phyloP scores from a whole-genome alignment of 805 yeast species.

The Saccharomycopsis sp. region DNA sequence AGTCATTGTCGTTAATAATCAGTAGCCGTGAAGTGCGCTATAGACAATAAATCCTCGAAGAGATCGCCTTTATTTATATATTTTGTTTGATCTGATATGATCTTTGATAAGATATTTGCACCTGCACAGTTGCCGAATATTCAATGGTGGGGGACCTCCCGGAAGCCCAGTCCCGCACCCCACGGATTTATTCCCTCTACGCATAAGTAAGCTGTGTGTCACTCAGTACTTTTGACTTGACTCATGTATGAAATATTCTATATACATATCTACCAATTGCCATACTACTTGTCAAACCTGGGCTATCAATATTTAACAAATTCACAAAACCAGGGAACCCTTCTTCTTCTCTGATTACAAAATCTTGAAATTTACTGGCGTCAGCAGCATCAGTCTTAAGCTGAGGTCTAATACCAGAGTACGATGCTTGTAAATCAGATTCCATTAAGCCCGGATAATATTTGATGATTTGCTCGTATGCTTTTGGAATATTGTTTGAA shows the following conservation, averaged over 20 bases:
- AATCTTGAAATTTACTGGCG: constrained; percentile 53
- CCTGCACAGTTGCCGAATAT: too few species aligned
- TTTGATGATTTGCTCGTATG: constrained; percentile 48
- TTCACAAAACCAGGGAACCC: constrained; percentile 76
- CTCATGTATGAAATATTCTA: constrained; percentile 20
- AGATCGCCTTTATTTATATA: too few species aligned
- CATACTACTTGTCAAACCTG: constrained; percentile 78
- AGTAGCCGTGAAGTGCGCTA: too few species aligned
- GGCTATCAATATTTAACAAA: constrained; percentile 79
- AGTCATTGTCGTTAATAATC: too few species aligned
- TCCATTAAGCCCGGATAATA: constrained; percentile 57
- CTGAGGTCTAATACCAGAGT: constrained; percentile 83
- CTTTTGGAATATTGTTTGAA: constrained; percentile 42
- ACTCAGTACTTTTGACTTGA: too few species aligned
- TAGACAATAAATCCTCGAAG: too few species aligned
- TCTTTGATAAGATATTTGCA: too few species aligned
- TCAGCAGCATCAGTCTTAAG: constrained; percentile 38
- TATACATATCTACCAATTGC: constrained; percentile 75
- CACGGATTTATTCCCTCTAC: too few species aligned
- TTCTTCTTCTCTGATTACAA: constrained; percentile 60
- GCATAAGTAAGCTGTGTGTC: too few species aligned
- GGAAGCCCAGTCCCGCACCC: too few species aligned
- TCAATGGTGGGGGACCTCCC: too few species aligned
- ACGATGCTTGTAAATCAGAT: constrained; percentile 53
- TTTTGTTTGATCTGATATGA: too few species aligned